phyloP scores from a whole-genome alignment of 257 asterid species.

The Gentiana macrophylla region DNA sequence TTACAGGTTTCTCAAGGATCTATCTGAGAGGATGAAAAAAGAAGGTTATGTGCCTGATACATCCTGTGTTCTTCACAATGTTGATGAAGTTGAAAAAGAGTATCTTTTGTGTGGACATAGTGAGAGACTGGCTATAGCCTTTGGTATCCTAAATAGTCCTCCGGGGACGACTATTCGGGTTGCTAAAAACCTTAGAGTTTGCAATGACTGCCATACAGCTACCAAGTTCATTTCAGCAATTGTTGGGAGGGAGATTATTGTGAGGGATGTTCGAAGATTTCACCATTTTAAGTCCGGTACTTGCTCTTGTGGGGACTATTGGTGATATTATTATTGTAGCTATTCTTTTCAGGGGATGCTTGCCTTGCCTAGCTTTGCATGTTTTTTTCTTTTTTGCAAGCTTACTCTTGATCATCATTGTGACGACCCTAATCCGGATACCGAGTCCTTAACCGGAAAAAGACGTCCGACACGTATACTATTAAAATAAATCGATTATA shows the following conservation, averaged over 20 bases:
- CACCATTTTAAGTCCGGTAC: slow-evolving; percentile 76
- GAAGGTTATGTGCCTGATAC: slow-evolving; percentile 83
- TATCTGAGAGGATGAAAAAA: slow-evolving; percentile 47
- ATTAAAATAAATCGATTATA: no score
- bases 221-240: slow-evolving; percentile 63
- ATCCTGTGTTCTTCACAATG: slow-evolving; percentile 78
- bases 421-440: no score
- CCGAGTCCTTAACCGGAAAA: no score
- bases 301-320: slow-evolving; percentile 88
- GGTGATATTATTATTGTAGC: slow-evolving; percentile 27
- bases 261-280: slow-evolving; percentile 79
- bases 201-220: slow-evolving; percentile 83
- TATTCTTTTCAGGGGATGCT: no score
- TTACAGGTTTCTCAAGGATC: slow-evolving; percentile 29
- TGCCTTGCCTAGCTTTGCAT: no score
- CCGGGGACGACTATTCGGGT: slow-evolving; percentile 60
- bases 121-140: slow-evolving; percentile 79
- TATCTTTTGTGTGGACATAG: slow-evolving; percentile 72
- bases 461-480: no score
- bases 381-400: no score
- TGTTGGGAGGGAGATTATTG: slow-evolving; percentile 58
- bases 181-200: slow-evolving; percentile 77
- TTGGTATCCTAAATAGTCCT: slow-evolving; percentile 63
- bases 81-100: slow-evolving; percentile 71
- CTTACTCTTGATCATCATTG: no score